Base-by-base conservation (phyloP, 1,284 basidiomycete species). In the Ganoderma boninense region DNA sequence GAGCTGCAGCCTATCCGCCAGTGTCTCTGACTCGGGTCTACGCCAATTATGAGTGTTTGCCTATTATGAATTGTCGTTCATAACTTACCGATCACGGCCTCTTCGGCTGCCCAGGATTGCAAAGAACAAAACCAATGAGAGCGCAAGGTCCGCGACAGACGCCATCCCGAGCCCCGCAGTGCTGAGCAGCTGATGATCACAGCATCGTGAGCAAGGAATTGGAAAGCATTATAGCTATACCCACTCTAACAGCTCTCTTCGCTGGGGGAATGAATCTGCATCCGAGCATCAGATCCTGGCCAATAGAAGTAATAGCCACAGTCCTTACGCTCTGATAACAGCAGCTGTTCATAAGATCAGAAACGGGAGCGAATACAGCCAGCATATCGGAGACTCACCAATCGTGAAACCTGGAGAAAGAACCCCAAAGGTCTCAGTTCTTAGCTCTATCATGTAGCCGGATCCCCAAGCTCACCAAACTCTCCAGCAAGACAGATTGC, bases 291-390 rank as follows among this genome's bases (percentile, higher is more conserved):
- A 26, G 52, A n/a, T 56, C 7, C 52, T 65, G 2, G 11, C 16
- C 11, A 20, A 10, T 4, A n/a, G n/a, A 38, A 10, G 5, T 32
- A 38, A 18, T 14, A 11, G 20, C n/a, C 4, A 2, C 13, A 42
- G 35, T 18, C 26, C 64, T 56, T n/a, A 65, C 64, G 52, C 44
- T n/a, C 52, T 56, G 35, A 65, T 26, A 1, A 65, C 46, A 38
- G 64, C 46, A 18, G 64, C 64, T 65, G 20, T 35, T 35, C 29
- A 18, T 18, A 13, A 7, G 2, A 20, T 29, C 26, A 35, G 43
- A 46, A 8, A 49, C 4, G n/a, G 26, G 38, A 49, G 29, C 52
- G 11, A 38, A 54, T n/a, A 13, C 13, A 6, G 16, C 23, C 13
- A 23, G 11, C 14, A 18, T 16, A 23, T 29, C 11, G 35, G 40